A percentile compares a stretch with the other conserved stretches of the same genome.
These are phyloP conservation scores for Thinopyrum elongatum DNA, from an alignment of 176 grass and related monocot genomes.

Conservation along the genomic window DNA sequence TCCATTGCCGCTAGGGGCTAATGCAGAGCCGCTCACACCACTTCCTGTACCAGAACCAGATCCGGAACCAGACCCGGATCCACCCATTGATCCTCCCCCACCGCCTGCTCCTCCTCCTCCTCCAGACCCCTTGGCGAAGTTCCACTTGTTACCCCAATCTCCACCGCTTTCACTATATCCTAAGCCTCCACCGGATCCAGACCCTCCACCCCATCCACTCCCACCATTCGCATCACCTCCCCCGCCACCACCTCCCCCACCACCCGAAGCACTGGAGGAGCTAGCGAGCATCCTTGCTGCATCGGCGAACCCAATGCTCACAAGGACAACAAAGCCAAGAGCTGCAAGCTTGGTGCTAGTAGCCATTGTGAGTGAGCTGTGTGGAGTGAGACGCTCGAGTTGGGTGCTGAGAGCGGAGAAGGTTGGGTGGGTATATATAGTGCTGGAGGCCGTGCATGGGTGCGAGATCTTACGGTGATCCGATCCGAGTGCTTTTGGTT, in stretches of 20 bases:
- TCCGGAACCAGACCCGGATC: neutral
- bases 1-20: neutral
- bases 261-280: neutral
- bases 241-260: constrained; percentile 7
- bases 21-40: neutral
- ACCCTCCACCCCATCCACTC: constrained; percentile 14
- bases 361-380: neutral
- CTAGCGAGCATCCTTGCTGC: constrained; percentile 26
- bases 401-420: neutral
- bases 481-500: neutral
- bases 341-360: constrained; percentile 20
- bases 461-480: neutral
- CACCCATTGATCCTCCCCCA: neutral
- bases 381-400: neutral
- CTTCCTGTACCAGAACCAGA: constrained; percentile 22
- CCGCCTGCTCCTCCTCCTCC: constrained; percentile 28
- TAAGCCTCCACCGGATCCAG: neutral
- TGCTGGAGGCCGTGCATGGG: constrained; percentile 5
- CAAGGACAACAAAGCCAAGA: constrained; percentile 32
- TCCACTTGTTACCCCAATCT: neutral
- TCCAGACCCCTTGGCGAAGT: neutral
- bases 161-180: neutral
- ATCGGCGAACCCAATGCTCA: constrained; percentile 30
- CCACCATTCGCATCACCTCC: neutral
- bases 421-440: constrained; percentile 41